phyloP scores from a whole-genome alignment of 352 stramenopile species.

The Aphanomyces stellatus region DNA sequence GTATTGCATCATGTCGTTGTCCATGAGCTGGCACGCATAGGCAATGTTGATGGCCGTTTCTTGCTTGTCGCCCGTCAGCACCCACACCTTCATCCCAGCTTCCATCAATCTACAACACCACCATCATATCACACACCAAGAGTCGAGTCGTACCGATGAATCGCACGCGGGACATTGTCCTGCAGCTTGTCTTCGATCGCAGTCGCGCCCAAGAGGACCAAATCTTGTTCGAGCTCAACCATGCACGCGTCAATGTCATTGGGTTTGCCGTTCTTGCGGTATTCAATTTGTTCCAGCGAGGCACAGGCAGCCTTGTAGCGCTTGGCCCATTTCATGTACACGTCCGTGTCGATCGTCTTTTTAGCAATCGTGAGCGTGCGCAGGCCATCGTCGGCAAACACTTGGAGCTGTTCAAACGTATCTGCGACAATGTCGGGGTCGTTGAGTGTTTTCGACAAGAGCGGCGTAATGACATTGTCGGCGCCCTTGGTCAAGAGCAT shows the following conservation, averaged over 20 bases:
- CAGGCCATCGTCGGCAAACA: conserved; percentile 73
- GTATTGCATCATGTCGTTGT: conserved; percentile 78
- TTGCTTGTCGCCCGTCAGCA: conserved; percentile 91
- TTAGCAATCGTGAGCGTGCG: conserved; percentile 77
- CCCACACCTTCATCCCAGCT: conserved; percentile 88
- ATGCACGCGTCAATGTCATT: conserved; percentile 69
- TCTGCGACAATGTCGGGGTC: conserved; percentile 44
- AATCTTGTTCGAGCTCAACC: conserved; percentile 69
- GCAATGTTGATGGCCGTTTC: conserved; percentile 94
- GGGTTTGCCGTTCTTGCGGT: conserved; percentile 53
- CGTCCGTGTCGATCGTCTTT: conserved; percentile 37
- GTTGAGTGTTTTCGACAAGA: conserved; percentile 52
- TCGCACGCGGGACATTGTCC: conserved; percentile 77
- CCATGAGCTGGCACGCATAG: conserved; percentile 82
- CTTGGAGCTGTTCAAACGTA: conserved; percentile 59
- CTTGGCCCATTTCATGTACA: conserved; percentile 56
- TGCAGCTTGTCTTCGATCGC: conserved; percentile 94
- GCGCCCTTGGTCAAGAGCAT: conserved; percentile 84
- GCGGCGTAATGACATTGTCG: conserved; percentile 89
- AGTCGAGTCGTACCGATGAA: conserved; percentile 30
- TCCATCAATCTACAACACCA: conserved; percentile 53
- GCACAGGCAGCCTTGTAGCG: conserved; percentile 56
- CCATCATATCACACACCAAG: neutral
- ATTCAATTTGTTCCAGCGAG: conserved; percentile 69
- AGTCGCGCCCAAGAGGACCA: conserved; percentile 79